Evolutionary conservation across 1,139 yeast genomes (phyloP), one percentile per base, ranked within the genome.

Genomic region (Protomyces arabidopsidicola): DNA sequence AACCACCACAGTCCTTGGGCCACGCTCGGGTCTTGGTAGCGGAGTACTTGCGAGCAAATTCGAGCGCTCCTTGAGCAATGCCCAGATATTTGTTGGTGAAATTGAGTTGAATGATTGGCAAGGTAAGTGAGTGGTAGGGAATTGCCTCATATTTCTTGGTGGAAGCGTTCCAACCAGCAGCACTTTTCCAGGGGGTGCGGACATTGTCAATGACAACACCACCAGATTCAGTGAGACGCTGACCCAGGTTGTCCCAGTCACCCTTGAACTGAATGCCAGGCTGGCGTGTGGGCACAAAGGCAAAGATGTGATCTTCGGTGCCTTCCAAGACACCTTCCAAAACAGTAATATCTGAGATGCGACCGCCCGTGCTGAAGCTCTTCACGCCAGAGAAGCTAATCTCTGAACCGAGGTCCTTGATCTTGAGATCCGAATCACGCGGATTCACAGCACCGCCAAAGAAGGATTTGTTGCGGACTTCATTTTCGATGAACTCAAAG

Each of bases 191-290:
- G 2, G 53, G 53, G 1, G 31, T 27, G 31, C 53, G 35, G 18
- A 51, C 53, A 31, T 51, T 31, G 14, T 51, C 35, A 12, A 51
- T 51, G 14, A 27, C 35, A 31, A 51, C 53, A 14, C 53, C 53
- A 20, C 53, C 53, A 27, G 53, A 51, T 20, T 51, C 53, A 1
- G 53, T 51, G 5, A 51, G 35, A 12, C 53, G 53, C 18, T 51
- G 53, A 8, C 53, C 53, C 5, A 51, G 35, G n/a, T 51, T 51
- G 35, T 51, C 35, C 53, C 53, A 51, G 35, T 51, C 53, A 2
- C 53, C 53, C 18, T 51, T 51, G 53, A 51, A 51, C 14, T 51
- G 31, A 16, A 51, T 51, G 36, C 53, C 53, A n/a, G 53, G 53
- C 31, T 51, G 35, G 8, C 24, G 18, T 4, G 53, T 18, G 12